Base-by-base conservation (phyloP, 345 rosid genomes). In the Salix dunnii region DNA sequence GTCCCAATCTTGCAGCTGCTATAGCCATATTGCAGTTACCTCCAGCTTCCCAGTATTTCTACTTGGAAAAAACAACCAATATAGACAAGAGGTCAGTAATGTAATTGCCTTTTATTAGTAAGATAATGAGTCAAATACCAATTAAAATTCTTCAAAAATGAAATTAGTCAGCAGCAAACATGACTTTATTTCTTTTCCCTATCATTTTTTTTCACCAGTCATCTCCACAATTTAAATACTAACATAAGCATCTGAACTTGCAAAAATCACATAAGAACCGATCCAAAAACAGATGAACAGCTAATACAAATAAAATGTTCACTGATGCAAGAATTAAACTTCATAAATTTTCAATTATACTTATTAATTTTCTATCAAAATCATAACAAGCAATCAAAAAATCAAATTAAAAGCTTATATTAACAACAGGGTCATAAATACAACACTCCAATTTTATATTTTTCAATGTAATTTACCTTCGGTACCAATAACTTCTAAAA, bases 1-100 rank as follows among this genome's bases (percentile, higher is more conserved):
- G 98, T 38, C 99, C 98, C 75, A 96, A 75, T 67, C 99, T 93
- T 58, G 99, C 94, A 71, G 95, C 98, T 55, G 97, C 99, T 86
- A 96, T 96, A 70, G 94, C 99, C 86, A 91, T 82, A 84, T 96
- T 96, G 88, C 98, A 93, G 83, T 96, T 96, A 25, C 99, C 99
- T 60, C 97, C 99, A 71, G 97, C 99, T 88, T 96, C 99, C 99
- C 98, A 96, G 69, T 76, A 87, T 81, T 40, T 42, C 82, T 79
- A 40, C 20, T 18, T 61, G 40, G 78, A 75, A 77, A 82, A 71
- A 66, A 51, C 16, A 61, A 6, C 23, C 17, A 18, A 14, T 3
- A 75, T 23, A 30, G 28, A 33, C 12, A 49, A 66, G 35, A 16
- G 36, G 12, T 4, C n/a, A 66, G 7, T 9, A 55, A 55, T n/a